Evolutionary conservation across 306 rosid species (phyloP).

Genomic region (Cucumis sativus): Cucumber_9930_V3 NC_026656.2:4727501-4728000

Average conservation of each 20-base stretch:
- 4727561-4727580: too few relatives aligned
- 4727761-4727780: slow-evolving; percentile 2
- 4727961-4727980: background rate
- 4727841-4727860: background rate
- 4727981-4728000: background rate
- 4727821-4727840: background rate
- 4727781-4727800: slow-evolving; percentile 6
- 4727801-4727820: slow-evolving; percentile 1
- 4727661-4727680: background rate
- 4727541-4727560: too few relatives aligned
- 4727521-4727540: too few relatives aligned
- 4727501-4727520: too few relatives aligned
- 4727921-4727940: background rate
- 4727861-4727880: background rate
- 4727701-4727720: background rate
- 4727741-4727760: slow-evolving; percentile 8
- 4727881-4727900: background rate
- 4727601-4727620: background rate
- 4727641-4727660: background rate
- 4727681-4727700: background rate
- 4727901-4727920: background rate
- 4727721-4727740: background rate
- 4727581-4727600: background rate
- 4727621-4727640: background rate
- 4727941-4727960: background rate